A percentile compares a stretch with the other conserved stretches of the same genome.
These are phyloP conservation scores for Mycena sp. DNA, from an alignment of 1,284 basidiomycete species.

Conservation along the genomic window DNA sequence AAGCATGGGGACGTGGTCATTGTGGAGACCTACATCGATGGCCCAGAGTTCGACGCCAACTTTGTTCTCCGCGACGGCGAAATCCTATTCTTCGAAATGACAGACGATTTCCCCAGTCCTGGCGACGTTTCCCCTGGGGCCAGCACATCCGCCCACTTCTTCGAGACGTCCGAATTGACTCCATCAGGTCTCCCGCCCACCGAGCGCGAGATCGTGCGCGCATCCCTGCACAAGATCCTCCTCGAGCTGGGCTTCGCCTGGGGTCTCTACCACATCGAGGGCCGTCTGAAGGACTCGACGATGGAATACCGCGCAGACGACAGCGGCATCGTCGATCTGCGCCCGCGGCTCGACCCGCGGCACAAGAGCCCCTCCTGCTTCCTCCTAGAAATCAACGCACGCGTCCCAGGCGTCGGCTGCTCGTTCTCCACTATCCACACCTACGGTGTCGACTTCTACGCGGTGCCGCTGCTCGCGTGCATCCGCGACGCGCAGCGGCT, in stretches of 20 bases:
- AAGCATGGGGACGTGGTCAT: conserved; percentile 16
- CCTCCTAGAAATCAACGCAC: conserved; percentile 23
- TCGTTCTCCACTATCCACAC: conserved; percentile 15
- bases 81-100: conserved; percentile 18
- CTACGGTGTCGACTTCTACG: conserved; percentile 25
- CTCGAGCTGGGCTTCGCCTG: conserved; percentile 15
- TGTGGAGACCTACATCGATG: conserved; percentile 24
- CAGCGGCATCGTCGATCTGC: conserved; percentile 13
- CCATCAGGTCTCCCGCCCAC: neutral
- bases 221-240: conserved; percentile 10
- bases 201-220: conserved; percentile 14
- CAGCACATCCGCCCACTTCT: conserved; percentile 3
- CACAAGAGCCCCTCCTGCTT: neutral
- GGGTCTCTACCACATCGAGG: conserved; percentile 21
- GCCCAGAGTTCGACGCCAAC: conserved; percentile 23
- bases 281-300: conserved; percentile 13
- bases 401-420: conserved; percentile 20
- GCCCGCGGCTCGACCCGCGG: neutral
- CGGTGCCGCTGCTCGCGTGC: conserved; percentile 4
- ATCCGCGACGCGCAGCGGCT: conserved; percentile 14
- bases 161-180: conserved; percentile 24
- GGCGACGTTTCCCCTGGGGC: conserved; percentile 2
- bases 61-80: conserved; percentile 13
- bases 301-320: conserved; percentile 17
- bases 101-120: conserved; percentile 18